Evolutionary conservation across 352 stramenopile genomes (phyloP).

Genomic region (Globisporangium heterothallicum): DNA sequence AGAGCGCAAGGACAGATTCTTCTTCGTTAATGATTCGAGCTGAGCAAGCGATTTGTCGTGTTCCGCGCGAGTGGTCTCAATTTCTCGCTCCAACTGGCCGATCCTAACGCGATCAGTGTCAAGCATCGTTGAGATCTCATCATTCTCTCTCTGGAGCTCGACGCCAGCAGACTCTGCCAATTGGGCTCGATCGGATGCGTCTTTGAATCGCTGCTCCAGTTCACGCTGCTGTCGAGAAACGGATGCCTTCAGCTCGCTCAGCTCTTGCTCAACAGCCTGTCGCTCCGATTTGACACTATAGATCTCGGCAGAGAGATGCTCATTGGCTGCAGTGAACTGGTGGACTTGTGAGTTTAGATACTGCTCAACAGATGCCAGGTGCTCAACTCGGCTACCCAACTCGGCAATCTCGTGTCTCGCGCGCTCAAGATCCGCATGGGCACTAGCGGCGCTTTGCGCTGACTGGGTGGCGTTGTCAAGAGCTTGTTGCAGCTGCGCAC

Average conservation of each 20-base stretch:
- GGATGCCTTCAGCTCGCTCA: slow-evolving; percentile 20
- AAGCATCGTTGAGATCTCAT: slow-evolving; percentile 40
- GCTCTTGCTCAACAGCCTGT: slow-evolving; percentile 24
- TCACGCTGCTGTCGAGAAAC: slow-evolving; percentile 19
- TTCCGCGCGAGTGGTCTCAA: slow-evolving; percentile 28
- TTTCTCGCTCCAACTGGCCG: slow-evolving; percentile 39
- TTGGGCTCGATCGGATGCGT: slow-evolving; percentile 18
- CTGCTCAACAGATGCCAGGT: slow-evolving; percentile 33
- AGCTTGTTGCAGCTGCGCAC: slow-evolving; percentile 16
- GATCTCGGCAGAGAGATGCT: slow-evolving; percentile 22
- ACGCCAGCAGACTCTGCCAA: slow-evolving; percentile 19
- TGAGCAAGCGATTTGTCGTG: slow-evolving; percentile 37
- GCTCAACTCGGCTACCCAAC: slow-evolving; percentile 28
- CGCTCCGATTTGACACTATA: slow-evolving; percentile 22
- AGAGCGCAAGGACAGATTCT: slow-evolving; percentile 49
- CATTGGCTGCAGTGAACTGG: slow-evolving; percentile 19
- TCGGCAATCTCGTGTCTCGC: slow-evolving; percentile 28
- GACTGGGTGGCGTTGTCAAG: slow-evolving; percentile 7
- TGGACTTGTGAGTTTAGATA: slow-evolving; percentile 34
- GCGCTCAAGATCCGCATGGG: slow-evolving; percentile 27
- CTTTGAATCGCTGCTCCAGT: slow-evolving; percentile 3
- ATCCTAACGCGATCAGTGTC: slow-evolving; percentile 36
- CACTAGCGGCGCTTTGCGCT: slow-evolving; percentile 21
- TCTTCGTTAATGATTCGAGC: slow-evolving; percentile 53
- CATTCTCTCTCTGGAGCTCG: slow-evolving; percentile 44